Evolutionary conservation across 2,329 filamentous ascomycete species (phyloP).

Genomic region (Aspergillus calidoustus): DNA sequence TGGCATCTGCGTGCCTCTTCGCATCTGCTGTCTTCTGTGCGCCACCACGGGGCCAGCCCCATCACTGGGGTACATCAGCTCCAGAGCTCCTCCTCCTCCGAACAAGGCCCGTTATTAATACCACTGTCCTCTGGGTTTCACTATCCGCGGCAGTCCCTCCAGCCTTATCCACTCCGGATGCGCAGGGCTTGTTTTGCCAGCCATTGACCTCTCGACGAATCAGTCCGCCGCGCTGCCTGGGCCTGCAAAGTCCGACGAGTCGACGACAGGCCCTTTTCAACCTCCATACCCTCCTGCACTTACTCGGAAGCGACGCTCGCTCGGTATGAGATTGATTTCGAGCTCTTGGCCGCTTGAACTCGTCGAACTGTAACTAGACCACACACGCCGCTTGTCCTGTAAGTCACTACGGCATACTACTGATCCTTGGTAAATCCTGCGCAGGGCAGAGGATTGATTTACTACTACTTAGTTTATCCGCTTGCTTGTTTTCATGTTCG

Average conservation of each 20-base stretch:
- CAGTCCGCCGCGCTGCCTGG: conserved; percentile 10
- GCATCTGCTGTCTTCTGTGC: not conserved
- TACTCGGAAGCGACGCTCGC: not conserved
- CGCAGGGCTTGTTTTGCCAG: conserved; percentile 20
- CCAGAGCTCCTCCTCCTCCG: conserved; percentile 9
- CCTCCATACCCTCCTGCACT: conserved; percentile 19
- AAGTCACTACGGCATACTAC: conserved; percentile 6
- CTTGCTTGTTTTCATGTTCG: not conserved
- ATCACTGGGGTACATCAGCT: conserved; percentile 7
- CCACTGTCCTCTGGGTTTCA: conserved; percentile 15
- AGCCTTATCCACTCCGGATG: conserved; percentile 20
- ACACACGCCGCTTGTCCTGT: not conserved
- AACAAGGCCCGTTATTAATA: conserved; percentile 16
- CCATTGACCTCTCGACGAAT: conserved; percentile 10
- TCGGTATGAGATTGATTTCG: conserved; percentile 6
- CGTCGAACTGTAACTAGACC: conserved; percentile 3
- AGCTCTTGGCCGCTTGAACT: conserved; percentile 2
- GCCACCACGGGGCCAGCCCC: conserved; percentile 7
- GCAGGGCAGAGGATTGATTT: conserved; percentile 4
- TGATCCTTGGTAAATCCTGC: conserved; percentile 1
- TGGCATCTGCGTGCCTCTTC: not conserved
- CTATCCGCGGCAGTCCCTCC: conserved; percentile 16
- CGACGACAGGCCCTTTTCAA: conserved; percentile 13
- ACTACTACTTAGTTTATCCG: conserved; percentile 5
- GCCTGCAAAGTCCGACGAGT: conserved; percentile 8